phyloP scores from a whole-genome alignment of 176 grass and related monocot species.

The Cenchrus purpureus region DNA sequence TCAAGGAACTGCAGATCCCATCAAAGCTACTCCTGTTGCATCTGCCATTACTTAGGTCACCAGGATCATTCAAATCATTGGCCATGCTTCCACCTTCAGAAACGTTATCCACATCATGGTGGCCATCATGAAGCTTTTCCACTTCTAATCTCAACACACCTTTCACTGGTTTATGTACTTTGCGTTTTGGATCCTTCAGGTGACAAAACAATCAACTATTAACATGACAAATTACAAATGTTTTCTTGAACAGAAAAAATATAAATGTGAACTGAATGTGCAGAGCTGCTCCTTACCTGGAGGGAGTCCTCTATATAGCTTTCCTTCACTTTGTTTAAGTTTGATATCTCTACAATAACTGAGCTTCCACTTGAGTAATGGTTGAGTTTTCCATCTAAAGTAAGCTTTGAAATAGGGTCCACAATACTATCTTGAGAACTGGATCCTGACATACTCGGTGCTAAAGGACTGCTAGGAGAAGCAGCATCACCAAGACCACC shows the following conservation, averaged over 20 bases:
- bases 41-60: slow-evolving; percentile 64
- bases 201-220: slow-evolving; percentile 13
- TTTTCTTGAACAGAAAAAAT: slow-evolving; percentile 1
- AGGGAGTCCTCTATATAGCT: slow-evolving; percentile 95
- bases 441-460: slow-evolving; percentile 77
- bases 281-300: slow-evolving; percentile 61
- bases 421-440: slow-evolving; percentile 80
- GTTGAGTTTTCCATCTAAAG: slow-evolving; percentile 80
- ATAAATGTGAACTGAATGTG: slow-evolving; percentile 29
- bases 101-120: slow-evolving; percentile 66
- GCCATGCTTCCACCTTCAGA: slow-evolving; percentile 91
- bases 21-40: slow-evolving; percentile 63
- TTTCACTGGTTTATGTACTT: slow-evolving; percentile 99
- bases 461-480: slow-evolving; percentile 89
- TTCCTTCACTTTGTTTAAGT: slow-evolving; percentile 98
- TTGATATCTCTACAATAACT: slow-evolving; percentile 94
- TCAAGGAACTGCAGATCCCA: slow-evolving; percentile 57
- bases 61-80: slow-evolving; percentile 75
- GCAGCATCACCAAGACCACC: slow-evolving; percentile 56
- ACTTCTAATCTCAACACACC: slow-evolving; percentile 88
- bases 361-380: slow-evolving; percentile 90
- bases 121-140: slow-evolving; percentile 78
- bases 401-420: slow-evolving; percentile 88
- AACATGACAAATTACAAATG: slow-evolving; percentile 35
- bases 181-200: slow-evolving; percentile 95